phyloP scores from a whole-genome alignment of 495 filamentous ascomycete genomes.

The Talaromyces borbonicus region DNA sequence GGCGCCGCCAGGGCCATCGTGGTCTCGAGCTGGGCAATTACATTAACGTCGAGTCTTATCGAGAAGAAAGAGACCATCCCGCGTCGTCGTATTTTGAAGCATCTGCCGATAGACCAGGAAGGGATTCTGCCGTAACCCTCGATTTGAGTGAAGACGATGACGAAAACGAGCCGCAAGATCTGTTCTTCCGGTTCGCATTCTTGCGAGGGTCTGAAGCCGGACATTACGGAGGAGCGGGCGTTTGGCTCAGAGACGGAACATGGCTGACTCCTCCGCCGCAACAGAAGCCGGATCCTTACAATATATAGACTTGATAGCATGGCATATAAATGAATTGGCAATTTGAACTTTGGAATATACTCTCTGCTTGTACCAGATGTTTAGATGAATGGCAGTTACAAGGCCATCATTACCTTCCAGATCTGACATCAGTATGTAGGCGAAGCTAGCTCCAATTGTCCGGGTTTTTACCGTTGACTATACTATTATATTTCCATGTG shows the following conservation, averaged over 20 bases:
- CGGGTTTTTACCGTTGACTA: slow-evolving; percentile 24
- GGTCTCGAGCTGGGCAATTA: slow-evolving; percentile 27
- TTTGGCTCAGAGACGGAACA: slow-evolving; percentile 57
- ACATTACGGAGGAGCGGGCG: slow-evolving; percentile 74
- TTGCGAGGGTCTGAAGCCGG: slow-evolving; percentile 57
- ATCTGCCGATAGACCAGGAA: no score
- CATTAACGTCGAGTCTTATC: background rate
- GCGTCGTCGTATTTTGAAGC: no score
- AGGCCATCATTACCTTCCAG: slow-evolving; percentile 17
- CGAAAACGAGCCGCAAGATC: slow-evolving; percentile 32
- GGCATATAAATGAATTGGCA: slow-evolving; percentile 26
- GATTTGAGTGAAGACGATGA: slow-evolving; percentile 26
- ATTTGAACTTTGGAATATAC: no score
- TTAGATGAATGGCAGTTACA: no score
- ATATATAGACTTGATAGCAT: background rate
- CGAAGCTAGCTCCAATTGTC: slow-evolving; percentile 21
- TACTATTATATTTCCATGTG: slow-evolving; percentile 15
- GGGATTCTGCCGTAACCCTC: no score
- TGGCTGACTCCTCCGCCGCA: slow-evolving; percentile 46
- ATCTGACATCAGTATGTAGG: slow-evolving; percentile 24
- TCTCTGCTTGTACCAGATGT: no score
- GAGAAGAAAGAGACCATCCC: background rate
- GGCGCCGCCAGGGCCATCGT: slow-evolving; percentile 35
- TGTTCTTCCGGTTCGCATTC: slow-evolving; percentile 83
- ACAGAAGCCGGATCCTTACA: slow-evolving; percentile 7